Evolutionary conservation across 2,329 filamentous ascomycete species (phyloP), one percentile per base, ranked within the genome.

Genomic region (Colletotrichum cereale): DNA sequence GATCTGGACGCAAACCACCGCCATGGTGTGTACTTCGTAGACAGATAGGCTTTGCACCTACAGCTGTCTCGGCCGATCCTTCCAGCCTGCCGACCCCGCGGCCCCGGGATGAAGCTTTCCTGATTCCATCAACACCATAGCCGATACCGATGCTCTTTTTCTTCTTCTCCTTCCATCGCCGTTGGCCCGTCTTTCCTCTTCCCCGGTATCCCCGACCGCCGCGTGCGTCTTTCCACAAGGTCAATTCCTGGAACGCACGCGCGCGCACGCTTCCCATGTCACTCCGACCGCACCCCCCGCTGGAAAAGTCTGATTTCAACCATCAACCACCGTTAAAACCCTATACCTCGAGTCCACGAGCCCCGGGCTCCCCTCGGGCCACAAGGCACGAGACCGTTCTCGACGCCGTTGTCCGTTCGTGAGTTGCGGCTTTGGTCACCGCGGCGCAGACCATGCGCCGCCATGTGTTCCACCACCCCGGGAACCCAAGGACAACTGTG

Each of bases 11-110:
- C 42, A 14, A 47, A n/a, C 21, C 7, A n/a, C 42, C 3, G 42
- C 42, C 18, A 44, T n/a, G 11, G 42, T 42, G 38, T 18, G 5
- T 16, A 42, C 68, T n/a, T 58, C 42, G 31, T 26, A 40, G 0
- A n/a, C 12, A 50, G 58, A 68, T 72, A 72, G 52, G 29, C 53
- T 64, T 69, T 48, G 65, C 65, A 48, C 58, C 38, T 56, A 55
- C 60, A 72, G 69, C 65, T 60, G 58, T 72, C 58, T 34, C 60
- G n/a, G 31, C 29, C 38, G 26, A 56, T 24, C 34, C 29, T 16
- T n/a, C n/a, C n/a, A n/a, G n/a, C n/a, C 58, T 40, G 16, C 34
- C 56, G 42, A 50, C 52, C 47, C 68, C 57, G 31, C 67, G 38
- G 38, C 36, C 36, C 53, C 53, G 21, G 58, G 44, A 47, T 24